Conservation (phyloP, 345 rosid species). For the Eucalyptus melliodora region DNA sequence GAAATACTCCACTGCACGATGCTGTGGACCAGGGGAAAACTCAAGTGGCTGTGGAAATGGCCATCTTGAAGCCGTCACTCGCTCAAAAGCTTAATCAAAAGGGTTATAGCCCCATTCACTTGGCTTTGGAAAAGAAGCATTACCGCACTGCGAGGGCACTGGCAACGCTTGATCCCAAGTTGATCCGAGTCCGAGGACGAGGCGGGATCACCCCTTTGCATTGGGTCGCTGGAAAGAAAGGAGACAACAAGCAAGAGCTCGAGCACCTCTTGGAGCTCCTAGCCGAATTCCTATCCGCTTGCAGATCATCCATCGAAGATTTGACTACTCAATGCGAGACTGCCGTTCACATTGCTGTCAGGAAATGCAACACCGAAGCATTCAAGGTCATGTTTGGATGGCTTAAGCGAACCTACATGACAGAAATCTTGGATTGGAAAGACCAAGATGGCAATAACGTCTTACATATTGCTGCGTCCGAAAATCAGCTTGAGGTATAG, state of each 20-base stretch:
- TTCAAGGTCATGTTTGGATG: not conserved
- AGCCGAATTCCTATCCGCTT: conserved; percentile 1
- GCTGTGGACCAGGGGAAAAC: not conserved
- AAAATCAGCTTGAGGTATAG: not conserved
- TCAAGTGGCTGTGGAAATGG: not conserved
- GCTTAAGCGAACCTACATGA: not conserved
- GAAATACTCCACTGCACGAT: not conserved
- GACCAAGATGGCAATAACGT: not conserved
- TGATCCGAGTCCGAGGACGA: not conserved
- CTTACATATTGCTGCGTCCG: not conserved
- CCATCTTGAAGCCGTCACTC: not conserved
- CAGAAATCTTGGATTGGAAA: not conserved
- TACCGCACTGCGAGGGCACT: not conserved
- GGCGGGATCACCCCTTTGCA: not conserved
- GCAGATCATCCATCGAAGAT: conserved; percentile 7
- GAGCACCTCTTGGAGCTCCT: not conserved
- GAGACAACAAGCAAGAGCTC: not conserved
- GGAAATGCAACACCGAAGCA: not conserved
- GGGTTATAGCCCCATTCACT: not conserved
- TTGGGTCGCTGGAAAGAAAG: not conserved
- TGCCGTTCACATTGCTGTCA: not conserved
- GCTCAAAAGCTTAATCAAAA: not conserved
- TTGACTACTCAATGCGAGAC: conserved; percentile 3
- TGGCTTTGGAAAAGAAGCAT: not conserved
- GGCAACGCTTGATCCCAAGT: not conserved